Evolutionary conservation across 1,139 yeast genomes (phyloP).

Genomic region (Geotrichum europaeum): DNA sequence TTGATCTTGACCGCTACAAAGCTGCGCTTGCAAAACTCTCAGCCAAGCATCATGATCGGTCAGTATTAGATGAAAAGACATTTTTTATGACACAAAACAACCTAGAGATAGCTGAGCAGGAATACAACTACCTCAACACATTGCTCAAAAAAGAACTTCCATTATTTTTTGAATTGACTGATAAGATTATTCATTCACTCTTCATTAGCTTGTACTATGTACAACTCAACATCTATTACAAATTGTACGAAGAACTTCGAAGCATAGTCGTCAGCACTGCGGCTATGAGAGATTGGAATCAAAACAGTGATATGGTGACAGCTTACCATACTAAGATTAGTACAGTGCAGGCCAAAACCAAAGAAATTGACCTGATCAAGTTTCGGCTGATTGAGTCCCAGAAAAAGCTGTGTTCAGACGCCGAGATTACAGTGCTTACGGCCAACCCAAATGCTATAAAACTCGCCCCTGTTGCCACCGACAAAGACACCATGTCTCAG

Average conservation of each 20-base stretch:
- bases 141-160: slow-evolving; percentile 90
- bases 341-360: slow-evolving; percentile 80
- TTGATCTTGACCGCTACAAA: slow-evolving; percentile 84
- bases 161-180: slow-evolving; percentile 77
- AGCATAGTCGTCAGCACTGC: not conserved
- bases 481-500: not conserved
- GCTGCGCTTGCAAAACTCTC: slow-evolving; percentile 64
- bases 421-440: slow-evolving; percentile 17
- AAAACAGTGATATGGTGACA: slow-evolving; percentile 87
- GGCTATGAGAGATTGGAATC: slow-evolving; percentile 69
- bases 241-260: slow-evolving; percentile 63
- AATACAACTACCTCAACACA: slow-evolving; percentile 89
- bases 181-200: slow-evolving; percentile 84
- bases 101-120: slow-evolving; percentile 85
- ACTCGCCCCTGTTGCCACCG: slow-evolving; percentile 33
- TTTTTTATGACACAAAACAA: slow-evolving; percentile 85
- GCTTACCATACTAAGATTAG: slow-evolving; percentile 79
- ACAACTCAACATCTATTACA: slow-evolving; percentile 95
- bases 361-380: slow-evolving; percentile 78
- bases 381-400: slow-evolving; percentile 89
- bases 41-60: slow-evolving; percentile 68
- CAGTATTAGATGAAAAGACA: slow-evolving; percentile 83
- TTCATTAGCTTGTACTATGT: slow-evolving; percentile 91
- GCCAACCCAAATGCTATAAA: slow-evolving; percentile 36
- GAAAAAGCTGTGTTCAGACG: slow-evolving; percentile 44